Conservation (phyloP, 2,329 filamentous ascomycete species). For the Talaromyces sp. region DNA sequence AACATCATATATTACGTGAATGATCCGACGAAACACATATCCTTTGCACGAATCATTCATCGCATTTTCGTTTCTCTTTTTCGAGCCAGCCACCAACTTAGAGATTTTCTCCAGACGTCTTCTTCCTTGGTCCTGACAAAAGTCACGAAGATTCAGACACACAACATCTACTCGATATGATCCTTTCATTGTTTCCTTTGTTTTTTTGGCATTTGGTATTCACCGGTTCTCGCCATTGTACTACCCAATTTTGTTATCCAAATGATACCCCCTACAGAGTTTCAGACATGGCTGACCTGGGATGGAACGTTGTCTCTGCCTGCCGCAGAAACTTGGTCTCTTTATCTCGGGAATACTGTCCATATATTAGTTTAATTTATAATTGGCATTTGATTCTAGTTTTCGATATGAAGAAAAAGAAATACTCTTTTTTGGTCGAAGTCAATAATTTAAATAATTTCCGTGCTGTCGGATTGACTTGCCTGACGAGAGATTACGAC, state of each 20-base stretch:
- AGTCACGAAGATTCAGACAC: background rate
- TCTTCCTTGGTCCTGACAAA: background rate
- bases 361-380: background rate
- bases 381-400: background rate
- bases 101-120: background rate
- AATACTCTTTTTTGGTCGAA: background rate
- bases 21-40: background rate
- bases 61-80: background rate
- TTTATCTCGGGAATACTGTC: background rate
- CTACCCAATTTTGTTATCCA: background rate
- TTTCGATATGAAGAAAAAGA: background rate
- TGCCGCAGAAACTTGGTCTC: background rate
- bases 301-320: background rate
- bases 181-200: background rate
- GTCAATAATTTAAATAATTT: background rate
- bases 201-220: background rate
- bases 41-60: background rate
- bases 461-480: background rate
- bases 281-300: background rate
- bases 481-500: too few relatives aligned
- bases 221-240: background rate
- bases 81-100: background rate
- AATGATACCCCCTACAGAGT: slow-evolving; percentile 1
- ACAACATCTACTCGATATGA: background rate
- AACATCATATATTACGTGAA: background rate